A percentile compares a stretch with the other conserved stretches of the same genome.
Evolutionary conservation across 345 rosid species (phyloP).

Genomic region (Chamaenerion angustifolium): DNA sequence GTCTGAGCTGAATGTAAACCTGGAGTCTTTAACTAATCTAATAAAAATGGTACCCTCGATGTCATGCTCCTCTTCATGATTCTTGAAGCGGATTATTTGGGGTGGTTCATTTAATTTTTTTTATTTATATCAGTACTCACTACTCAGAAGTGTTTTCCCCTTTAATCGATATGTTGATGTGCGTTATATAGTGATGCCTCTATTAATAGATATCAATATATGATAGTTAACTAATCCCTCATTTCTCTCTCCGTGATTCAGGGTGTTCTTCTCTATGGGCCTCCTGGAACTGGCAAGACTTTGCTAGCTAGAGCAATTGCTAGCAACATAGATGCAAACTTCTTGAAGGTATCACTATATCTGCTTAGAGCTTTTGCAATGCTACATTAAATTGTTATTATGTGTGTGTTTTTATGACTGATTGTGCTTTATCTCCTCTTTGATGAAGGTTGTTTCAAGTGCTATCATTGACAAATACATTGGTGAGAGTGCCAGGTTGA

Average conservation of each 20-base stretch:
- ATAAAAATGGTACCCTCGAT: background rate
- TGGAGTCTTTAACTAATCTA: background rate
- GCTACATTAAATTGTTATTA: background rate
- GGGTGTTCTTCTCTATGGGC: slow-evolving; percentile 98
- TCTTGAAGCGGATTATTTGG: too few species aligned
- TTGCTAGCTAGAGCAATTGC: slow-evolving; percentile 95
- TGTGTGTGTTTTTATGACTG: background rate
- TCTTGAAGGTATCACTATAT: slow-evolving; percentile 54
- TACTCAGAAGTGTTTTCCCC: background rate
- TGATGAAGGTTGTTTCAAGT: slow-evolving; percentile 70
- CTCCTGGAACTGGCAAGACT: slow-evolving; percentile 99
- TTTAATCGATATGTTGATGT: too few species aligned
- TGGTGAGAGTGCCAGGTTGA: slow-evolving; percentile 95
- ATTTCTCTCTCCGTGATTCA: slow-evolving; percentile 14
- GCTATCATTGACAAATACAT: slow-evolving; percentile 95
- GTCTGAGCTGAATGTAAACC: background rate
- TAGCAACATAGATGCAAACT: slow-evolving; percentile 93
- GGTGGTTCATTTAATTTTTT: background rate
- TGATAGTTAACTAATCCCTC: background rate
- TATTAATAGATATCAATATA: background rate
- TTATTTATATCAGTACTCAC: background rate
- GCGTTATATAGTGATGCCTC: background rate
- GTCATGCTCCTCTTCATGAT: too few species aligned
- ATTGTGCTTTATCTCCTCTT: background rate
- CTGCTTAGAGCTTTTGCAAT: background rate